These are phyloP conservation scores for Penicillium odoratum DNA, from an alignment of 495 filamentous ascomycete species.

Conservation along the genomic window DNA sequence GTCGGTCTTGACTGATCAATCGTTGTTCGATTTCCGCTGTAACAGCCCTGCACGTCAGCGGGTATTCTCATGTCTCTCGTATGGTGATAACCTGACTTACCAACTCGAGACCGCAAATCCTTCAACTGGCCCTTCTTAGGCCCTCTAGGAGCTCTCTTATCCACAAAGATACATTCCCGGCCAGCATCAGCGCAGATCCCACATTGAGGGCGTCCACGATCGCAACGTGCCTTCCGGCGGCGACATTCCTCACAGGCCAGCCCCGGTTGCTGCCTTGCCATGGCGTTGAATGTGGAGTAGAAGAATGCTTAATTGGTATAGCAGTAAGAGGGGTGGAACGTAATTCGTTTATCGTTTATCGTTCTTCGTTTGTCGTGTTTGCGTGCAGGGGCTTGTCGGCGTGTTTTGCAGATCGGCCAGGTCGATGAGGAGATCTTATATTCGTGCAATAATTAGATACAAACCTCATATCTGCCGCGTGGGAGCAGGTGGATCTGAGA, in stretches of 20 bases:
- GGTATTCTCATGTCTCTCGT: neutral
- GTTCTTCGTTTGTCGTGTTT: neutral
- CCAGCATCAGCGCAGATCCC: slow-evolving; percentile 17
- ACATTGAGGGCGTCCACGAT: slow-evolving; percentile 19
- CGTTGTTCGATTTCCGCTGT: neutral
- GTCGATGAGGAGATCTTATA: neutral
- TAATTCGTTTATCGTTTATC: neutral
- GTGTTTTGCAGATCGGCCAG: neutral
- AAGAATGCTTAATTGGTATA: neutral
- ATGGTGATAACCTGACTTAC: slow-evolving; percentile 7
- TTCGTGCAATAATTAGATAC: neutral
- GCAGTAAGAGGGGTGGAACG: neutral
- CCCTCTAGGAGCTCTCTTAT: slow-evolving; percentile 14
- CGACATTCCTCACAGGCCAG: slow-evolving; percentile 25
- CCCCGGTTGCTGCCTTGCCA: slow-evolving; percentile 13
- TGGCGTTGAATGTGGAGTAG: neutral
- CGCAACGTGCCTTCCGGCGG: slow-evolving; percentile 20
- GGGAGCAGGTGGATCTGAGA: neutral
- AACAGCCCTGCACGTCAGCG: neutral
- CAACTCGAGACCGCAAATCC: slow-evolving; percentile 17
- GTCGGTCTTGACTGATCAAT: neutral
- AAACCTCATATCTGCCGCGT: neutral
- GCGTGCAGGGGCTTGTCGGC: neutral
- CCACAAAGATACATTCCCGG: slow-evolving; percentile 11
- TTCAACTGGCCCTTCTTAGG: slow-evolving; percentile 21